phyloP scores from a whole-genome alignment of 176 grass and related monocot genomes.

The Puya raimondii region DNA sequence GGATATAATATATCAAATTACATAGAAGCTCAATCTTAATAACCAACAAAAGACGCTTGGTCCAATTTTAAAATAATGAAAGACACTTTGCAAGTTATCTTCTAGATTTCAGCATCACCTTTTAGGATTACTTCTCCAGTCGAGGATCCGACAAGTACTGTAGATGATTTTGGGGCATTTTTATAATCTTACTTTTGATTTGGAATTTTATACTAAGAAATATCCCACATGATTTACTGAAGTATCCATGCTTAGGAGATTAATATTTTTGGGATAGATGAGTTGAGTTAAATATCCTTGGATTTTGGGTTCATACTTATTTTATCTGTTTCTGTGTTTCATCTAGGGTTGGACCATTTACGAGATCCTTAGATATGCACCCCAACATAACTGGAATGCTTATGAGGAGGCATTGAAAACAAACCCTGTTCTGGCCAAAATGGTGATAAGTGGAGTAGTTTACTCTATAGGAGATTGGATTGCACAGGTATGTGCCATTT shows the following conservation, averaged over 20 bases:
- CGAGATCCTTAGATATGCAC: slow-evolving; percentile 87
- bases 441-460: slow-evolving; percentile 97
- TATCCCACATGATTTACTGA: too few relatives aligned
- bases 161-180: too few relatives aligned
- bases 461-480: slow-evolving; percentile 98
- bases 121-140: too few relatives aligned
- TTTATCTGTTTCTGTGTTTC: neutral
- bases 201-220: too few relatives aligned
- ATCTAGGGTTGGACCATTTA: slow-evolving; percentile 77
- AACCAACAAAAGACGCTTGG: too few relatives aligned
- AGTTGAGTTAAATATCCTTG: neutral
- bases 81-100: too few relatives aligned
- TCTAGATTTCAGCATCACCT: too few relatives aligned
- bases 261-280: neutral
- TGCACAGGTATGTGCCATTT: slow-evolving; percentile 45
- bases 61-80: too few relatives aligned
- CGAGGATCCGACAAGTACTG: too few relatives aligned
- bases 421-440: slow-evolving; percentile 93
- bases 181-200: too few relatives aligned
- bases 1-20: too few relatives aligned
- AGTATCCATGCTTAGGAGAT: neutral
- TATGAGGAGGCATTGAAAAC: slow-evolving; percentile 88
- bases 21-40: too few relatives aligned
- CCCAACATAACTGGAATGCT: slow-evolving; percentile 90
- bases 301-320: neutral